A percentile compares a stretch with the other conserved stretches of the same genome.
Evolutionary conservation across 352 stramenopile genomes (phyloP).

Genomic region (Elongisporangium anandrum): DNA sequence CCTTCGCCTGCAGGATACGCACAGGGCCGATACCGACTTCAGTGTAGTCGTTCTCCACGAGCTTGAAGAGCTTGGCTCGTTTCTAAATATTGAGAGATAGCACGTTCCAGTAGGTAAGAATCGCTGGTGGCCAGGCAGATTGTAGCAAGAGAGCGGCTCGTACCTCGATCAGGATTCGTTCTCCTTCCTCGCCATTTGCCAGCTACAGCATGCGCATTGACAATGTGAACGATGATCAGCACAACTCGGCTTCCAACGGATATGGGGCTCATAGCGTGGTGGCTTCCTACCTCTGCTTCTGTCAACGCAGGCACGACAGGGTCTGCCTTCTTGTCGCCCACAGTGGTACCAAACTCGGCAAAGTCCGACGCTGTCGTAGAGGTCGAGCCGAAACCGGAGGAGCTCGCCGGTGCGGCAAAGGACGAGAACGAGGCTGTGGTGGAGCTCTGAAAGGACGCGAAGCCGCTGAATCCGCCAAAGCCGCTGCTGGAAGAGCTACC

Average conservation of each 20-base stretch:
- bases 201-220: conserved; percentile 22
- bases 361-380: conserved; percentile 35
- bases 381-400: conserved; percentile 32
- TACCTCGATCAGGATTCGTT: conserved; percentile 70
- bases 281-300: conserved; percentile 57
- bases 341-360: conserved; percentile 36
- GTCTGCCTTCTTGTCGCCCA: conserved; percentile 36
- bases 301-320: conserved; percentile 49
- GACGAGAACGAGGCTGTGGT: conserved; percentile 42
- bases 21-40: conserved; percentile 76
- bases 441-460: conserved; percentile 49
- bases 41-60: conserved; percentile 67
- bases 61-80: conserved; percentile 78
- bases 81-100: conserved; percentile 30
- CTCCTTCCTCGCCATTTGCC: conserved; percentile 71
- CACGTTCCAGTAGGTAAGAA: conserved; percentile 6
- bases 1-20: conserved; percentile 49
- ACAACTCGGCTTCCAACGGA: too few relatives aligned
- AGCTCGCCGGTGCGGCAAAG: conserved; percentile 38
- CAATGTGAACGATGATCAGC: background rate
- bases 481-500: conserved; percentile 10
- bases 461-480: conserved; percentile 35
- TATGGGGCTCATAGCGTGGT: too few relatives aligned
- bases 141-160: background rate
- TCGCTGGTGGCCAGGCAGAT: background rate